phyloP scores from a whole-genome alignment of 2,329 filamentous ascomycete species.

The Colletotrichum camelliae region DNA sequence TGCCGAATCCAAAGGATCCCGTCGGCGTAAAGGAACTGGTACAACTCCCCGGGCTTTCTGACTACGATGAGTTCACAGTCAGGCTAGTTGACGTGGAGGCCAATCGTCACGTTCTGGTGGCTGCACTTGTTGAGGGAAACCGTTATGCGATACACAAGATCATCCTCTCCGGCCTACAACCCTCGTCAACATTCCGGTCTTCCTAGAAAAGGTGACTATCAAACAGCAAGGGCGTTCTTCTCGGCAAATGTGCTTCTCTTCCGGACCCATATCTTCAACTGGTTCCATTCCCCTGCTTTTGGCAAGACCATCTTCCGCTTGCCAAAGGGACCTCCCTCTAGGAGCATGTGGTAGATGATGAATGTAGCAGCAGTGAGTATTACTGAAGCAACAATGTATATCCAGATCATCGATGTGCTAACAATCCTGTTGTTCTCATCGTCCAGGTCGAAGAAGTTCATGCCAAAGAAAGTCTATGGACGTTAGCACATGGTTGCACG shows the following conservation, averaged over 20 bases:
- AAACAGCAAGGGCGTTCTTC: constrained; percentile 12
- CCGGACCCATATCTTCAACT: not conserved
- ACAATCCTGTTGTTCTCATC: constrained; percentile 30
- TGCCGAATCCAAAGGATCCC: constrained; percentile 1
- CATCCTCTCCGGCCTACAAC: not conserved
- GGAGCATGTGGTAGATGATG: constrained; percentile 13
- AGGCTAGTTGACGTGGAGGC: constrained; percentile 10
- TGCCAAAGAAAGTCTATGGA: constrained; percentile 41
- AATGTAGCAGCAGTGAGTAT: constrained; percentile 36
- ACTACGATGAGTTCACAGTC: constrained; percentile 25
- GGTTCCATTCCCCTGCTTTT: not conserved
- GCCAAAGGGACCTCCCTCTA: not conserved
- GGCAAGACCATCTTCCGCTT: not conserved
- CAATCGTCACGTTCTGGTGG: constrained; percentile 25
- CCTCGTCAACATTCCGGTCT: not conserved
- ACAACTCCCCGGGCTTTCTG: constrained; percentile 19
- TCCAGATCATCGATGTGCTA: constrained; percentile 42
- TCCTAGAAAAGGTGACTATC: not conserved
- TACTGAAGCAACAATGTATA: constrained; percentile 36
- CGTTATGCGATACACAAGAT: constrained; percentile 27
- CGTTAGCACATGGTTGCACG: not conserved
- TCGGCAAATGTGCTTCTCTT: not conserved
- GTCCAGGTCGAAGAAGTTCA: constrained; percentile 44
- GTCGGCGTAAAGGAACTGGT: constrained; percentile 19
- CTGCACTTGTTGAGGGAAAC: constrained; percentile 26